These are phyloP conservation scores for Fusarium sp. DNA, from an alignment of 2,329 filamentous ascomycete species.

Conservation along the genomic window DNA sequence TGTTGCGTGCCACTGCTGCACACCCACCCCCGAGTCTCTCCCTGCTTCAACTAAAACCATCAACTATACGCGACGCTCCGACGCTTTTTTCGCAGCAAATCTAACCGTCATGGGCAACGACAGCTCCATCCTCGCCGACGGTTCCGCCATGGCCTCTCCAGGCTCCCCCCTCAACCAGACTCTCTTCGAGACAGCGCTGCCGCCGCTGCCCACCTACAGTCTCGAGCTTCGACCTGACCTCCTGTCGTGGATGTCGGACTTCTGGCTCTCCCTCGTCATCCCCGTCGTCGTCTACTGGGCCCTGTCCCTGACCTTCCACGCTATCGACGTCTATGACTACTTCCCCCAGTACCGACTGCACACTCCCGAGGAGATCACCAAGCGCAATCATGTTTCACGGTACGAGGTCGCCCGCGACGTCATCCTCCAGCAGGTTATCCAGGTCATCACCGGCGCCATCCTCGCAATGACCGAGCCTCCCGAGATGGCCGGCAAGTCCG, in stretches of 20 bases:
- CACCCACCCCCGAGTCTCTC: not conserved
- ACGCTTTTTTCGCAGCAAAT: conserved; percentile 16
- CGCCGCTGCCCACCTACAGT: conserved; percentile 84
- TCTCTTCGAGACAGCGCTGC: conserved; percentile 67
- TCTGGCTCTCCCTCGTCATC: conserved; percentile 75
- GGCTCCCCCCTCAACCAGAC: conserved; percentile 56
- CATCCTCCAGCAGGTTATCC: conserved; percentile 87
- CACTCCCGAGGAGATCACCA: conserved; percentile 88
- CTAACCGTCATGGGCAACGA: conserved; percentile 52
- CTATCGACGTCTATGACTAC: conserved; percentile 82
- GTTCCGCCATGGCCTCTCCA: conserved; percentile 51
- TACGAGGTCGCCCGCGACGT: conserved; percentile 91
- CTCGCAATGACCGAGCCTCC: conserved; percentile 76
- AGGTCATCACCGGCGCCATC: conserved; percentile 73
- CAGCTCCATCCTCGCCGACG: conserved; percentile 42
- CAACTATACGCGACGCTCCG: conserved; percentile 24
- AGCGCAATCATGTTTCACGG: conserved; percentile 84
- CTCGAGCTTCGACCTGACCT: conserved; percentile 74
- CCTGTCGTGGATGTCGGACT: conserved; percentile 80
- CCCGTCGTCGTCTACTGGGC: conserved; percentile 89
- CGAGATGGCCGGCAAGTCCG: conserved; percentile 77
- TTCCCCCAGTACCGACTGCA: conserved; percentile 93
- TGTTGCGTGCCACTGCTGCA: conserved; percentile 3
- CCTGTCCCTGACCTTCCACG: conserved; percentile 84
- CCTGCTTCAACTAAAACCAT: conserved; percentile 16